Evolutionary conservation across 164 flowering plant genomes (phyloP).

Genomic region (Umbilicus rupestris): DNA sequence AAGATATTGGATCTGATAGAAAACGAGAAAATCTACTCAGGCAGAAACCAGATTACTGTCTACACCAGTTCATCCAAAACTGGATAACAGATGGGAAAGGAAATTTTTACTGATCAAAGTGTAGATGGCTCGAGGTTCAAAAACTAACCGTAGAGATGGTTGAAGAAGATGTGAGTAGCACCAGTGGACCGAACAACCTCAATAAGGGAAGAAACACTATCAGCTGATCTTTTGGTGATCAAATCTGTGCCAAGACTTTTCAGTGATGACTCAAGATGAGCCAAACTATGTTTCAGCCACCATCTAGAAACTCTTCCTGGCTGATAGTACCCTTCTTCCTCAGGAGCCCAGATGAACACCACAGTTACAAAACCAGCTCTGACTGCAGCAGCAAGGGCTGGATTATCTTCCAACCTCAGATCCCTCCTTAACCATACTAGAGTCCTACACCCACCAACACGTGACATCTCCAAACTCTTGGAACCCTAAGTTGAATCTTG

Average conservation of each 20-base stretch:
- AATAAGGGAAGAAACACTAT: conserved; percentile 73
- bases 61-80: not conserved
- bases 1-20: conserved; percentile 74
- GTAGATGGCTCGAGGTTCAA: not conserved
- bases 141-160: conserved; percentile 80
- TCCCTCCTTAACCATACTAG: conserved; percentile 97
- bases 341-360: conserved; percentile 91
- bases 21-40: not conserved
- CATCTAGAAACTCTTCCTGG: conserved; percentile 97
- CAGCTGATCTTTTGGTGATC: conserved; percentile 78
- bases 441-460: conserved; percentile 48
- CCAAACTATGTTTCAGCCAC: conserved; percentile 92
- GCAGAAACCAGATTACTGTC: not conserved
- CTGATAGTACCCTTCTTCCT: conserved; percentile 74
- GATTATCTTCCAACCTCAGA: conserved; percentile 94
- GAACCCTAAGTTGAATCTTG: not conserved
- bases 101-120: not conserved
- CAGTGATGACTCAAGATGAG: conserved; percentile 71
- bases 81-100: not conserved
- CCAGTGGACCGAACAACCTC: conserved; percentile 67
- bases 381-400: conserved; percentile 86
- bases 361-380: conserved; percentile 80
- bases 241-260: conserved; percentile 75
- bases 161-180: conserved; percentile 87
- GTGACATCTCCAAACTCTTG: conserved; percentile 42